phyloP scores from a whole-genome alignment of 805 yeast species.

The Saccharomycopsis sp. region DNA sequence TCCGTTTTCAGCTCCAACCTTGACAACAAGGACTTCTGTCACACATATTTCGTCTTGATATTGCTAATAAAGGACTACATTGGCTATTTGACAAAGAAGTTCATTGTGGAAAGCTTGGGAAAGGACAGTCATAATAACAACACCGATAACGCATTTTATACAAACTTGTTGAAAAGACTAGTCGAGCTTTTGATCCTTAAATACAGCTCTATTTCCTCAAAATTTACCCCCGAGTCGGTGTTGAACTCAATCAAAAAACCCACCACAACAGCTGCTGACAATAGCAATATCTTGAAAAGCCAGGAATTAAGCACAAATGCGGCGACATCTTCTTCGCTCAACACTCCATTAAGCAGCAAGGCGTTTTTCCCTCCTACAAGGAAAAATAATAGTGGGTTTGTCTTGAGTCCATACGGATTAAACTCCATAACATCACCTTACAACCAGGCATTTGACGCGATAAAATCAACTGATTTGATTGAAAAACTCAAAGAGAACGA shows the following conservation, averaged over 20 bases:
- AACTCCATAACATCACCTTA: conserved; percentile 14
- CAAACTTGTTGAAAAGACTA: conserved; percentile 10
- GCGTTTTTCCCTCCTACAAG: too few species aligned
- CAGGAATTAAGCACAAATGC: too few species aligned
- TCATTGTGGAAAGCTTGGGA: conserved; percentile 10
- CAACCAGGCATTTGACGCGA: background rate
- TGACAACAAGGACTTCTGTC: conserved; percentile 24
- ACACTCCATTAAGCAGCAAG: too few species aligned
- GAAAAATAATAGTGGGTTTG: background rate
- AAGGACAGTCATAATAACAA: too few species aligned
- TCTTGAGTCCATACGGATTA: conserved; percentile 18
- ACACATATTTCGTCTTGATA: conserved; percentile 38
- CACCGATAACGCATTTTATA: conserved; percentile 4
- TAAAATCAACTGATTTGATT: too few species aligned
- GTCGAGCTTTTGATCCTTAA: conserved; percentile 14
- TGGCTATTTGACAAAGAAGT: conserved; percentile 10
- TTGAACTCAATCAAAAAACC: too few species aligned
- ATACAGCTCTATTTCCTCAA: conserved; percentile 12
- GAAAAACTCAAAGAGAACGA: too few species aligned
- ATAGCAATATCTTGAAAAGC: too few species aligned
- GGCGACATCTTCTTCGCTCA: too few species aligned
- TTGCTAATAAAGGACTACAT: conserved; percentile 24
- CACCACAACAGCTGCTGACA: too few species aligned
- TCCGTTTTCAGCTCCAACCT: too few species aligned
- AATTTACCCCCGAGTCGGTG: conserved; percentile 5